Conservation (phyloP, 192 early-diverging fungal genomes). For the Backusella tarrabulga region DNA sequence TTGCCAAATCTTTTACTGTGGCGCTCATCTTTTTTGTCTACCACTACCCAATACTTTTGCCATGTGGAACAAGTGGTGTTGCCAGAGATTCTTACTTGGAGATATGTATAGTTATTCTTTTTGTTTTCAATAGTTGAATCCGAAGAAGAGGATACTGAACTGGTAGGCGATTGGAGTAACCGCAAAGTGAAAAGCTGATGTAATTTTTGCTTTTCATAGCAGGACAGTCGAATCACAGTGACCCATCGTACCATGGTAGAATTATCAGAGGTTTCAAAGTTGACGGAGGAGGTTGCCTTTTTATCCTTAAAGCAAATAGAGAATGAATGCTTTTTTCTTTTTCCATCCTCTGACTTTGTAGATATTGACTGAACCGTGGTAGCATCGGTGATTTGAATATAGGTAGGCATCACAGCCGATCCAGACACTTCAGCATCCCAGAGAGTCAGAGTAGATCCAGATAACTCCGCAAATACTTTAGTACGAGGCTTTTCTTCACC, state of each 20-base stretch:
- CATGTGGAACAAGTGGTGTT: conserved; percentile 35
- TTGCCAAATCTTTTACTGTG: conserved; percentile 30
- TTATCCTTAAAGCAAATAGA: conserved; percentile 43
- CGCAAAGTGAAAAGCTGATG: conserved; percentile 74
- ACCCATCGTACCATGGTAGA: conserved; percentile 52
- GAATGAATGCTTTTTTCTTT: conserved; percentile 61
- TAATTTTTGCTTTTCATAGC: conserved; percentile 70
- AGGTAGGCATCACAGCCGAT: conserved; percentile 61
- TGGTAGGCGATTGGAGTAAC: conserved; percentile 23
- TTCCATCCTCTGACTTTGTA: conserved; percentile 51
- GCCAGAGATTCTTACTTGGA: conserved; percentile 50
- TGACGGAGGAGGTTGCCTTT: background rate
- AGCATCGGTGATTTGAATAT: conserved; percentile 52
- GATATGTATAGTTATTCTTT: conserved; percentile 40
- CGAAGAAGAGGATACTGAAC: background rate
- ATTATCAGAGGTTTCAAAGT: conserved; percentile 18
- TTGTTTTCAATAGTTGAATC: conserved; percentile 42
- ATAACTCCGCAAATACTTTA: conserved; percentile 70
- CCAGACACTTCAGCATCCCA: conserved; percentile 56
- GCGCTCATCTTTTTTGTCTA: conserved; percentile 47
- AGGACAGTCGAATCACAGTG: conserved; percentile 65
- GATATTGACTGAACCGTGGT: conserved; percentile 54
- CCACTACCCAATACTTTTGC: conserved; percentile 48
- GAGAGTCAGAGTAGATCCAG: conserved; percentile 65
- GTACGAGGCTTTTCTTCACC: conserved; percentile 66